Conservation (phyloP, 345 rosid species). For the Lumnitzera littorea region DNA sequence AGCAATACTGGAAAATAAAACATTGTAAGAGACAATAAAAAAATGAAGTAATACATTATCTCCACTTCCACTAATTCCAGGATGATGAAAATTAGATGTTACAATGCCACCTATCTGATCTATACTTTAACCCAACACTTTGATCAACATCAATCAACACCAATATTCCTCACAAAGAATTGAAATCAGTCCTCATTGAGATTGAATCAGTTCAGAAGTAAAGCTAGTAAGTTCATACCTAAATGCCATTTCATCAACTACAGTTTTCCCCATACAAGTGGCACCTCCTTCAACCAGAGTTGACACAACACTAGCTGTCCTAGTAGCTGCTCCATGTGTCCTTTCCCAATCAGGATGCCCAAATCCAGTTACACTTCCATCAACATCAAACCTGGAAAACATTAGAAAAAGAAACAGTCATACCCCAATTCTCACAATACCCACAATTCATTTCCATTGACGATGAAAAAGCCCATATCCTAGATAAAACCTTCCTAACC, state of each 20-base stretch:
- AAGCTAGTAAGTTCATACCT: conserved; percentile 30
- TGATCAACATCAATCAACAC: neutral
- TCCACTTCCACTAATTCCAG: too few species aligned
- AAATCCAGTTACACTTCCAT: conserved; percentile 82
- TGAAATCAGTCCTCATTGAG: too few species aligned
- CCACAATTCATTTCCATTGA: too few species aligned
- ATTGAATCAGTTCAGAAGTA: neutral
- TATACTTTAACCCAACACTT: conserved; percentile 4
- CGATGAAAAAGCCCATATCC: too few species aligned
- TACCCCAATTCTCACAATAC: too few species aligned
- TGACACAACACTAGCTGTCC: conserved; percentile 55
- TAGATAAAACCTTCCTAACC: too few species aligned
- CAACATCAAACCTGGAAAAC: conserved; percentile 61
- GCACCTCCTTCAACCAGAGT: conserved; percentile 90
- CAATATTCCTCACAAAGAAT: too few species aligned
- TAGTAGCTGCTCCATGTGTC: conserved; percentile 60
- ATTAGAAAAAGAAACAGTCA: too few species aligned
- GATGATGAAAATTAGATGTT: too few species aligned
- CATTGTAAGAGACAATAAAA: conserved; percentile 6
- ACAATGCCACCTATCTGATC: too few species aligned
- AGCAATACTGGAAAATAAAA: conserved; percentile 51
- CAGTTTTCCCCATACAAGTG: conserved; percentile 86
- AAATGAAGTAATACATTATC: neutral
- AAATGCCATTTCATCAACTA: conserved; percentile 77
- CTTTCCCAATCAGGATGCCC: conserved; percentile 93